Base-by-base conservation (phyloP, 352 stramenopile genomes). In the Phytophthora sp. region DNA sequence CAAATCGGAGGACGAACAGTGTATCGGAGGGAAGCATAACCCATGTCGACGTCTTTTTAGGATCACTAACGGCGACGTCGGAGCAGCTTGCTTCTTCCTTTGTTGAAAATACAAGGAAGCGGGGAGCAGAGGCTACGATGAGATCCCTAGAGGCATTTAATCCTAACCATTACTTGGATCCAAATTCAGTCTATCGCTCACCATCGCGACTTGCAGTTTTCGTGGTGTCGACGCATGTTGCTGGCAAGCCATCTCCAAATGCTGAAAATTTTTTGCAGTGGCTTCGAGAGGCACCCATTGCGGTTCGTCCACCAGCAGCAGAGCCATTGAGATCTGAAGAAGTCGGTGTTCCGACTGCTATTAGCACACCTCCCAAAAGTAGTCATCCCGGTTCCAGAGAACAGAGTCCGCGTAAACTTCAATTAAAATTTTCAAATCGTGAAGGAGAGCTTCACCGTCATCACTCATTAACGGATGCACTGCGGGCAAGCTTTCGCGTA, bases 161-260 rank as follows among this genome's bases (percentile, higher is more conserved):
- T 12, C 52, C 56, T 0, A 35, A 59, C 0, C 27, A 24, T 12
- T 77, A 79, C 21, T n/a, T 54, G 3, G 44, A 45, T 21, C 30
- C 23, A 15, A 17, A 69, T 76, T 9, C 76, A 85, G 12, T 62
- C 32, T n/a, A 62, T 65, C 56, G 43, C 12, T 18, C 21, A 28
- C 24, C 50, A 57, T 32, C 62, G 55, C 31, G 55, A 81, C 23
- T 89, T 15, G 20, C 82, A 11, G 74, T 99, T 17, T 98, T 99
- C 55, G 66, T 99, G n/a, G 82, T 98, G 27, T 86, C 97, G 2
- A 99, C 96, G 0, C 98, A 99, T 62, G 95, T 96, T 35, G 95
- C 97, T 52, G 97, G 97, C 7, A 95, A 98, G 55, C 83, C 96
- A 13, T 96, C 96, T 6, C 95, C 98, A 54, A 98, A 97, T 69